Base-by-base conservation (phyloP, 2,329 filamentous ascomycete species). In the Colletotrichum paranaense region DNA sequence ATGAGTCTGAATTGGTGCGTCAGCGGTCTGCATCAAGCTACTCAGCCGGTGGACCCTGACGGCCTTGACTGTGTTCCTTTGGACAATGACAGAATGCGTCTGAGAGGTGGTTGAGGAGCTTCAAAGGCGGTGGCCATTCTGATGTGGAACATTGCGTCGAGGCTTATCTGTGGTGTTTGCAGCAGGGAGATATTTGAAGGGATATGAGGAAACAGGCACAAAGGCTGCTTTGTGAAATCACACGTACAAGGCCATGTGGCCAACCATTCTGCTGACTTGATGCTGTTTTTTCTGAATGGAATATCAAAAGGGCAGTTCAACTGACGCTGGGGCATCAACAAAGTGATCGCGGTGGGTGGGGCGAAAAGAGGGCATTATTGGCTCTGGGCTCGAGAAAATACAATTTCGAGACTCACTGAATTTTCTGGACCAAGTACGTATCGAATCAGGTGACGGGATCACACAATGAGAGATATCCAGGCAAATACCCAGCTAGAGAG, bases 211-310 rank as follows among this genome's bases (percentile, higher is more conserved):
- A 8, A 46, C 19, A 46, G 42, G 42, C 16, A 49, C 38, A 9
- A 49, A n/a, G 7, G 19, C 2, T n/a, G 19, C 42, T 49, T 49
- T 49, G 19, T 49, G 19, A 16, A 3, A n/a, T 19, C 16, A 19
- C 19, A 19, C 9, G 1, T 9, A 3, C 19, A 4, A 0, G 8
- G 0, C 19, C 7, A n/a, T n/a, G 7, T n/a, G 42, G 6, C 6
- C 19, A n/a, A 46, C 1, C 3, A 4, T 19, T n/a, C 42, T 46
- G 9, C 4, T 1, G 7, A 46, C 42, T 8, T n/a, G 3, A 7
- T 46, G 2, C 16, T 46, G 16, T 46, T 46, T n/a, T 7, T 16
- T 30, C 30, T 16, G 35, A 12, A 42, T 42, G 35, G 1, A 5
- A 42, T 0, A 5, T 42, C 35, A 42, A 42, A 5, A 3, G 6